Evolutionary conservation across 345 rosid genomes (phyloP), one percentile per base, ranked within the genome.

Genomic region (Eucalyptus lansdowneana): DNA sequence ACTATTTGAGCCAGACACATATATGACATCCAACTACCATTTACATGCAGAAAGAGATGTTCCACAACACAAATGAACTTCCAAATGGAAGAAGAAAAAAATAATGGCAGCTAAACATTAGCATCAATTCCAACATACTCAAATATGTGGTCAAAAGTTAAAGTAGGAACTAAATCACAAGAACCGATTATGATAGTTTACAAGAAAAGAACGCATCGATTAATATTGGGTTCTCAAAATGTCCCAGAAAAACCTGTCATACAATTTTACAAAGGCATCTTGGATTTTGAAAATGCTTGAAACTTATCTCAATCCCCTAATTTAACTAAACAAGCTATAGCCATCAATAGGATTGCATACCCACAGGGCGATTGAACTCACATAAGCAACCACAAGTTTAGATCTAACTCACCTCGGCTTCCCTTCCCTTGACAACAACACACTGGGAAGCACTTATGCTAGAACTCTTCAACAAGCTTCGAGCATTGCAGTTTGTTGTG

Each of bases 381-480:
- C 45, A 76, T 37, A 44, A 76, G 83, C 47, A 37, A 76, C 45
- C 27, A 4, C 88, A 86, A 53, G 42, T 54, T 86, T 54, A 86
- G 87, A 86, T 86, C 65, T 34, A 86, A 60, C 87, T 89, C 60
- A 87, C 91, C 88, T 90, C 88, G 6, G 88, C 50, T 88, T 47
- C 87, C 88, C 88, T 94, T 85, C 89, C 93, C 91, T 94, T 90
- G 87, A 93, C 92, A 67, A 92, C 97, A 47, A 97, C 93, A 86
- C 99, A 97, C 92, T 97, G 95, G 88, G 99, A 97, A 90, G 95
- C 99, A 90, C 99, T 98, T 88, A 98, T 98, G 92, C 99, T 98
- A 62, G 96, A 97, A 92, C 99, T 98, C 93, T 98, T 98, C 93
- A 97, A 90, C 85, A 98, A 90, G 94, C 95, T 94, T 40, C 97